Percentiles rank a stretch among this genome's conserved stretches.
phyloP scores from a whole-genome alignment of 148 eudicot genomes.

The Tetragonia tetragonoides region DNA sequence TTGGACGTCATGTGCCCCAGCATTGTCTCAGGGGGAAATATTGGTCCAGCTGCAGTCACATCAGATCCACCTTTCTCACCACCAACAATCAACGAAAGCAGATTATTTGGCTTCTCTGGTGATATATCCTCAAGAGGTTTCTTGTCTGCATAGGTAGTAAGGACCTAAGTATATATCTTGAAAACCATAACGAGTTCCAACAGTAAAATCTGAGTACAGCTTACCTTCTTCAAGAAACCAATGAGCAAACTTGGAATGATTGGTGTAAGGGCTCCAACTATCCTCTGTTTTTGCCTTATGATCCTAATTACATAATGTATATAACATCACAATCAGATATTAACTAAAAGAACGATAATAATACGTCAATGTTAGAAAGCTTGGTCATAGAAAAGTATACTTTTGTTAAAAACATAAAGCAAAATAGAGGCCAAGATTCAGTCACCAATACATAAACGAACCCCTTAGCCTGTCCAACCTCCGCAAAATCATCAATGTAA shows the following conservation, averaged over 20 bases:
- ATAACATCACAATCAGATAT: background rate
- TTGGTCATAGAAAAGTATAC: background rate
- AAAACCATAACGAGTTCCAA: background rate
- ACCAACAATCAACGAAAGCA: constrained; percentile 75
- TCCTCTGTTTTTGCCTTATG: constrained; percentile 47
- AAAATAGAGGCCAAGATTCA: background rate
- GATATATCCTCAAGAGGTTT: constrained; percentile 39
- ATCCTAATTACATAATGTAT: constrained; percentile 28
- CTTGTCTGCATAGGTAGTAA: constrained; percentile 38
- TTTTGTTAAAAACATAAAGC: background rate
- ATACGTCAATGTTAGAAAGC: background rate
- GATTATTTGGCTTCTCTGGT: constrained; percentile 44
- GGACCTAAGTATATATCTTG: background rate
- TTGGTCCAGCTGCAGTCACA: constrained; percentile 22
- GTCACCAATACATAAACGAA: background rate
- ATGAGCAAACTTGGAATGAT: constrained; percentile 69
- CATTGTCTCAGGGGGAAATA: constrained; percentile 27
- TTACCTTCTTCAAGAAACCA: constrained; percentile 92
- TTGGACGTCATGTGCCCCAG: constrained; percentile 25
- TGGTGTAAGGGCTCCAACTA: constrained; percentile 41
- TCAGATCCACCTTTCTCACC: constrained; percentile 53
- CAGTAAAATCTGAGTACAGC: background rate
- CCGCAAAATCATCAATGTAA: background rate
- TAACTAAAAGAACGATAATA: background rate
- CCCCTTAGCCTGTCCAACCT: background rate